Evolutionary conservation across 176 grass and related monocot species (phyloP), one percentile per base, ranked within the genome.

Genomic region (Alloteropsis semialata): DNA sequence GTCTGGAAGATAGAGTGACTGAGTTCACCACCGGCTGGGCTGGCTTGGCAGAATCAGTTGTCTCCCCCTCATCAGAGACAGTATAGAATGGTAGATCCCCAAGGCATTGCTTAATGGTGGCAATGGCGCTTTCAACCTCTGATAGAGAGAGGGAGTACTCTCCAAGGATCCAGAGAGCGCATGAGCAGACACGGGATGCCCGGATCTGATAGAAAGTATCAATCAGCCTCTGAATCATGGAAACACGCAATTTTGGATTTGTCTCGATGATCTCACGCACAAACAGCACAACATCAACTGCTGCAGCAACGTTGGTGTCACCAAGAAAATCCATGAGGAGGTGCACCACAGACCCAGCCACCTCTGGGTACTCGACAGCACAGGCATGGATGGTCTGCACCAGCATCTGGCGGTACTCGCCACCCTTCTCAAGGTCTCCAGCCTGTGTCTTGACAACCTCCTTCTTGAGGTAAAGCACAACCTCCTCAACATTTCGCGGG

Each of bases 261-360:
- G 92, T 92, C 67, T 94, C 89, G 39, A 94, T 94, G 66, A 94
- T 94, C 87, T 94, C 89, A 29, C 92, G 88, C 22, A 94, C 87
- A 53, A 94, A 94, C 51, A 92, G 56, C 14, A 92, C 92, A 27
- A 94, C 92, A 77, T 94, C 92, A 85, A 94, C 90, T 1, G 92
- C 92, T 8, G 92, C 88, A 41, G 90, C 92, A 8, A 92, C 87
- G 80, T 94, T 94, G 21, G 83, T 84, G 84, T 92, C 92, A 70
- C 92, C 92, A 34, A 94, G 92, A 56, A 94, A 94, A 48, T 94
- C 92, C 92, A 94, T 94, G 87, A 94, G 89, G n/a, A 94, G 81
- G 80, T 94, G 92, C 72, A 90, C 92, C 13, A 94, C 92, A 0
- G 90, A 94, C 11, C 89, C 90, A 41, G 93, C 93, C 56, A 95